Evolutionary conservation across 2,329 filamentous ascomycete species (phyloP).

Genomic region (Aspergillus versicolor): DNA sequence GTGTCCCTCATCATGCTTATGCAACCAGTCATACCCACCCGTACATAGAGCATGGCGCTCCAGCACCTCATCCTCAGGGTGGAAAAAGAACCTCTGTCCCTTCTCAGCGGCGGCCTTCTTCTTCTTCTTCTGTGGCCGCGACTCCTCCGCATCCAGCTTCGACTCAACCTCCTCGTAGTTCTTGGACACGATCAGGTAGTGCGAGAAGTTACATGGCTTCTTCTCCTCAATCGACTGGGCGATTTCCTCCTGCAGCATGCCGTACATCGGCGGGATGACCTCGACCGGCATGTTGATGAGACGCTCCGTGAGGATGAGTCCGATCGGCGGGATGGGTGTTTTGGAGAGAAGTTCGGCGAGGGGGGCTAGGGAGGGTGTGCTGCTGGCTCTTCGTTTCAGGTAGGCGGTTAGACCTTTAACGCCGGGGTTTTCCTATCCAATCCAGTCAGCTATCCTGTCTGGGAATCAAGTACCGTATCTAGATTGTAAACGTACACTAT

Average conservation of each 20-base stretch:
- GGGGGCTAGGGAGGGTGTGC: conserved; percentile 56
- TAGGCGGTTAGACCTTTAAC: conserved; percentile 72
- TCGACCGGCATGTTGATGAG: conserved; percentile 97
- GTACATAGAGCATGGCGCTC: conserved; percentile 70
- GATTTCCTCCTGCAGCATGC: conserved; percentile 90
- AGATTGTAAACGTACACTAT: conserved; percentile 49
- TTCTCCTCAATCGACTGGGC: conserved; percentile 83
- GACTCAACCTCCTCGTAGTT: conserved; percentile 89
- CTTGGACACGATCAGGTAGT: conserved; percentile 89
- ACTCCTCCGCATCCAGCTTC: conserved; percentile 67
- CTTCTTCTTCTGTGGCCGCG: conserved; percentile 66
- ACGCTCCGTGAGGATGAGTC: conserved; percentile 85
- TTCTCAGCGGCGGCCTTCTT: conserved; percentile 48
- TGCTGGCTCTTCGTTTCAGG: conserved; percentile 56
- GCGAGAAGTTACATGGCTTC: conserved; percentile 88
- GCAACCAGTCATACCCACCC: conserved; percentile 74
- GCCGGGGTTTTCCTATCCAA: conserved; percentile 61
- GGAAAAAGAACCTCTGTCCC: conserved; percentile 78
- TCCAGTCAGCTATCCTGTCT: background rate
- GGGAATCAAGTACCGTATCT: background rate
- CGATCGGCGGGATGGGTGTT: conserved; percentile 62
- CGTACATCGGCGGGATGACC: conserved; percentile 89
- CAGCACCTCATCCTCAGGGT: conserved; percentile 90
- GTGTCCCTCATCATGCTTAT: conserved; percentile 71
- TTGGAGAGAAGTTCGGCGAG: conserved; percentile 60